A percentile compares a stretch with the other conserved stretches of the same genome.
Evolutionary conservation across 768 basidiomycete genomes (phyloP).

Genomic region (Podaxis pistillaris): DNA sequence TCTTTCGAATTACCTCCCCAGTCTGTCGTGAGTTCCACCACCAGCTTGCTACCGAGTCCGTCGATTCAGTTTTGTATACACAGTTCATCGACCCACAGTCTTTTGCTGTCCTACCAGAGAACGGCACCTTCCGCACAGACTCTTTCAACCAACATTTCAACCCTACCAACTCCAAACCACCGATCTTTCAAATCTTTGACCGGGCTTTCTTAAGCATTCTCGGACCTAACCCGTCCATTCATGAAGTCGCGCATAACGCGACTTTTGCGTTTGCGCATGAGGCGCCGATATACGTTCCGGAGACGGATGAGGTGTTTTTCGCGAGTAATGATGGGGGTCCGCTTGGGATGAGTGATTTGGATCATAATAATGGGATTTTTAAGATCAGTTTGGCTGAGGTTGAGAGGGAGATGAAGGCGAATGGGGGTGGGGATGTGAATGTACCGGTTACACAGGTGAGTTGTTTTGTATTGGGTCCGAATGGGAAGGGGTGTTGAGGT

Average conservation of each 20-base stretch:
- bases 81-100: constrained; percentile 51
- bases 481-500: not conserved
- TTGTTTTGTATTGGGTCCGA: not conserved
- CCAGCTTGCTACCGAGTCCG: not conserved
- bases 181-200: constrained; percentile 57
- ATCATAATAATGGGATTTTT: constrained; percentile 62
- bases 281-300: constrained; percentile 65
- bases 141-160: constrained; percentile 49
- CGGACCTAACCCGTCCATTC: constrained; percentile 55
- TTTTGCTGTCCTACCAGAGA: constrained; percentile 50
- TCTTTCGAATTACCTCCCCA: constrained; percentile 23
- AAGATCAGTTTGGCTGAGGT: constrained; percentile 63
- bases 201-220: constrained; percentile 57
- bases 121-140: constrained; percentile 36
- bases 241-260: constrained; percentile 56
- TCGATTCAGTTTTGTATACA: not conserved
- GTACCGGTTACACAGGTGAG: constrained; percentile 46
- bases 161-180: constrained; percentile 55
- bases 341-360: constrained; percentile 59
- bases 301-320: constrained; percentile 75
- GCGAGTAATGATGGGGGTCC: constrained; percentile 66
- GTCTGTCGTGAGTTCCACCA: constrained; percentile 26
- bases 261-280: constrained; percentile 78
- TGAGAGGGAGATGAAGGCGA: constrained; percentile 38
- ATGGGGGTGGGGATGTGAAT: constrained; percentile 36